Conservation (phyloP, 2,329 filamentous ascomycete species). For the Diplodia corticola region DNA sequence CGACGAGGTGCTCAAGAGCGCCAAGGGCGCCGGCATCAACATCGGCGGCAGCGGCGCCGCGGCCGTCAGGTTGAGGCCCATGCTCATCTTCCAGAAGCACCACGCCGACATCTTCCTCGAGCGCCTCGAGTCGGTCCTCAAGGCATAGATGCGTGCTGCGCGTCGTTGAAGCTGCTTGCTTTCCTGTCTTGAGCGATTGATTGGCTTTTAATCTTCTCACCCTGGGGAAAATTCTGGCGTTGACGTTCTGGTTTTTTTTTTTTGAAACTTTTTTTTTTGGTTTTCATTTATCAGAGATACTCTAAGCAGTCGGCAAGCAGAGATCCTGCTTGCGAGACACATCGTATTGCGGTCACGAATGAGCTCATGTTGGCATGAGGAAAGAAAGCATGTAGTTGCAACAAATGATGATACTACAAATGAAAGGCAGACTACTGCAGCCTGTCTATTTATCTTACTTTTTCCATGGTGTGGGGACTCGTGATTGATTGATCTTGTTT, state of each 20-base stretch:
- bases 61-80: slow-evolving; percentile 79
- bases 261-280: not conserved
- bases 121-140: slow-evolving; percentile 72
- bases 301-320: not conserved
- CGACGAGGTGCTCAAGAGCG: slow-evolving; percentile 75
- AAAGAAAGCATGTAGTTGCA: not conserved
- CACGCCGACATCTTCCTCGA: slow-evolving; percentile 86
- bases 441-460: not conserved
- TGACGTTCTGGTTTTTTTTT: not conserved
- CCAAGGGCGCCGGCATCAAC: slow-evolving; percentile 80
- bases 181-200: not conserved
- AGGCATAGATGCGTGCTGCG: slow-evolving; percentile 33
- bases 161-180: not conserved
- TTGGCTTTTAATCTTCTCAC: not conserved
- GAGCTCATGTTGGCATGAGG: slow-evolving; percentile 6
- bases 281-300: not conserved
- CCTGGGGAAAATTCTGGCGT: not conserved
- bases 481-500: not conserved
- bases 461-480: not conserved
- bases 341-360: not conserved
- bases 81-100: slow-evolving; percentile 89
- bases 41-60: slow-evolving; percentile 77
- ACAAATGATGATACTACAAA: not conserved
- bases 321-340: not conserved
- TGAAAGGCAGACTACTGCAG: not conserved